A percentile compares a stretch with the other conserved stretches of the same genome.
Conservation (phyloP, 345 rosid genomes). For the Turritis glabra region DNA sequence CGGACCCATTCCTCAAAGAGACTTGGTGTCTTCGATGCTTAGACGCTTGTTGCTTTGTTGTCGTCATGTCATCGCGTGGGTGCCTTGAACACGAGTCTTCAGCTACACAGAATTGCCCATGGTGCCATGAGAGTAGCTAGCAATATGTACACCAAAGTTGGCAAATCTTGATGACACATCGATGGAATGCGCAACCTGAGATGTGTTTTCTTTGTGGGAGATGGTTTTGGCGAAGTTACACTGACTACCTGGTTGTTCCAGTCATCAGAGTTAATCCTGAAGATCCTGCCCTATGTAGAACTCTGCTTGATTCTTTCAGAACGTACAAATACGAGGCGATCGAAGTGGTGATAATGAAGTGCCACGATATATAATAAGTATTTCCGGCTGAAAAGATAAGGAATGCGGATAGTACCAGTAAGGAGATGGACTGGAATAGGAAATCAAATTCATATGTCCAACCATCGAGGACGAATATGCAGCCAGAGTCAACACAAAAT, state of each 20-base stretch:
- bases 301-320: conserved; percentile 46
- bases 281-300: conserved; percentile 31
- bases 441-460: conserved; percentile 42
- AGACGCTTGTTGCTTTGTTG: background rate
- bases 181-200: conserved; percentile 26
- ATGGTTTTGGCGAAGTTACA: conserved; percentile 40
- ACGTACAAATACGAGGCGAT: conserved; percentile 17
- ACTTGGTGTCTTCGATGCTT: background rate
- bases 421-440: conserved; percentile 49
- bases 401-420: conserved; percentile 36
- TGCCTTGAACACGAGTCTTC: background rate
- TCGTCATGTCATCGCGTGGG: background rate
- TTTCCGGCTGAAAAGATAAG: too few relatives aligned
- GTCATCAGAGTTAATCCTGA: conserved; percentile 45
- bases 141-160: background rate
- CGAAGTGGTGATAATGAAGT: conserved; percentile 39
- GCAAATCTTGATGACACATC: background rate
- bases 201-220: conserved; percentile 42
- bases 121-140: too few relatives aligned
- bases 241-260: conserved; percentile 44
- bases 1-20: background rate
- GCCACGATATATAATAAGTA: conserved; percentile 36
- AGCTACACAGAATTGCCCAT: background rate
- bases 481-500: conserved; percentile 19
- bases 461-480: conserved; percentile 33